Evolutionary conservation across 495 filamentous ascomycete species (phyloP), one percentile per base, ranked within the genome.

Genomic region (Tuber borchii): DNA sequence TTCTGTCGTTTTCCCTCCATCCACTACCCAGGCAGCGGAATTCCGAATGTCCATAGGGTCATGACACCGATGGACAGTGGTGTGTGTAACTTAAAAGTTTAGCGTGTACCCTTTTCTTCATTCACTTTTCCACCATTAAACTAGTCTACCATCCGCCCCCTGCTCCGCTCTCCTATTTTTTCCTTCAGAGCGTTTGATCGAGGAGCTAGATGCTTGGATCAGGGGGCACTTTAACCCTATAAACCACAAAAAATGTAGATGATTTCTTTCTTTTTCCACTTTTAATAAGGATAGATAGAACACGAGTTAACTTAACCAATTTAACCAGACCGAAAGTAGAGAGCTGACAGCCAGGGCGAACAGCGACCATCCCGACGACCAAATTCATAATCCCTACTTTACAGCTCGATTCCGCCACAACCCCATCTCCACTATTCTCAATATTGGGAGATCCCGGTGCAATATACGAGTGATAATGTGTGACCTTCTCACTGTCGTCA

Each of bases 21-120:
- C 31, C 51, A 31, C 51, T 26, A 31, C 51, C 56, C 31, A 65
- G 56, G 26, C 56, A 65, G 8, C 56, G 26, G 26, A 65, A 65
- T 17, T 19, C 56, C 26, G 14, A 26, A 34, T 65, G 56, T 65
- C 56, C 26, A 19, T 65, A 65, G 56, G 56, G 56, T 65, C 56
- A 65, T 34, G 56, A 65, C 34, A 65, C 34, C 17, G 56, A 65
- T 65, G 56, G 56, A 34, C 56, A 65, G 56, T 65, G 56, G 56
- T 65, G 56, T 61, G 51, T 65, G 56, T 65, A 65, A 65, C 56
- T 65, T 65, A 65, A 65, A 65, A 65, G 56, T 16, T 65, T 26
- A 65, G 56, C 56, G 56, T 65, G 56, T 65, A 4, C 56, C 10
- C 14, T 34, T 65, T 34, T 65, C 56, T 31, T 34, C 26, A 34